These are phyloP conservation scores for Ogataea angusta DNA, from an alignment of 805 yeast genomes.

Conservation along the genomic window DNA sequence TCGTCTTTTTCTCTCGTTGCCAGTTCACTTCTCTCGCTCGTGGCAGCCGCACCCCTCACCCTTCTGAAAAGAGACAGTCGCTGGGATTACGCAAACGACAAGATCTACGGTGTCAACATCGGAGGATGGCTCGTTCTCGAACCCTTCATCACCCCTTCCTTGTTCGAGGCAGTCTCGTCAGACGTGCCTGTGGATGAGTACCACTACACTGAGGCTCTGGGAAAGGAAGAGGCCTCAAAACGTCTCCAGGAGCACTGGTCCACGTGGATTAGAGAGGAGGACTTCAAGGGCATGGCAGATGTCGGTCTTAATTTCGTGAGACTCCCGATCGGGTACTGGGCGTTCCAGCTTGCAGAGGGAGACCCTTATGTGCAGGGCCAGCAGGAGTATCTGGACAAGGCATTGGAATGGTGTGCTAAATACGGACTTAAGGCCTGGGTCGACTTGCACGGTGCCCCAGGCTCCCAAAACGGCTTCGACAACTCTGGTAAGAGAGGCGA, in stretches of 20 bases:
- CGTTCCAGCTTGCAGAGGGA: conserved; percentile 53
- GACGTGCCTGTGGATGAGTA: conserved; percentile 77
- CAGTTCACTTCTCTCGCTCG: conserved; percentile 8
- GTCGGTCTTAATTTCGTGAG: conserved; percentile 81
- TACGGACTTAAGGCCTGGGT: conserved; percentile 76
- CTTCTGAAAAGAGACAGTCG: conserved; percentile 30
- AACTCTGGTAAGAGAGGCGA: conserved; percentile 82
- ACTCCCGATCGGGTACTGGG: conserved; percentile 96
- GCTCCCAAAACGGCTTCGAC: conserved; percentile 94
- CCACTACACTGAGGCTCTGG: conserved; percentile 59
- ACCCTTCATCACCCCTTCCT: conserved; percentile 80
- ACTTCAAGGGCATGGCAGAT: conserved; percentile 55
- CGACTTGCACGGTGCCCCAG: conserved; percentile 95
- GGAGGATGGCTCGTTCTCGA: conserved; percentile 93
- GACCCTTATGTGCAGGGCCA: conserved; percentile 93
- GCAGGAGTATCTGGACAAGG: conserved; percentile 64
- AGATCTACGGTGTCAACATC: conserved; percentile 63
- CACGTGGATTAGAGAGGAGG: conserved; percentile 70
- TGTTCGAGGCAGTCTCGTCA: conserved; percentile 52
- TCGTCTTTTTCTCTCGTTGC: conserved; percentile 1
- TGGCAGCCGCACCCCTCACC: conserved; percentile 23
- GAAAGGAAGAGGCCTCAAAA: conserved; percentile 50
- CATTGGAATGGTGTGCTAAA: conserved; percentile 69
- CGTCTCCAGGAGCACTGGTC: conserved; percentile 71
- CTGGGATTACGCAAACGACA: conserved; percentile 31